Evolutionary conservation across 192 early-diverging fungal genomes (phyloP), one percentile per base, ranked within the genome.

Genomic region (Entomortierella chlamydospora): DNA sequence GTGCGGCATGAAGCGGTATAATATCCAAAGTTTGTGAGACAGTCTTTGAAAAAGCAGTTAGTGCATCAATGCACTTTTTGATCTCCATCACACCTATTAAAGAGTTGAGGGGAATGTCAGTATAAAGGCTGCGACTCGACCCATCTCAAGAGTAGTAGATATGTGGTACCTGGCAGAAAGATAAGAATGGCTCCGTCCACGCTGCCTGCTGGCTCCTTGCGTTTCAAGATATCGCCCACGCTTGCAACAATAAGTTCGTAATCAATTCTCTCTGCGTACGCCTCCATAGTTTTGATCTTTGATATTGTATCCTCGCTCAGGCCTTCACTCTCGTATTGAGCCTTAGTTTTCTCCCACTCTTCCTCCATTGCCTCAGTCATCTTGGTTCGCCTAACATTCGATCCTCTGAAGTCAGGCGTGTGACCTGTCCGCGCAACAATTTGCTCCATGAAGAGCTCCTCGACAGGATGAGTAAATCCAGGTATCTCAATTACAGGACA

Each of bases 401-500:
- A 37, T 7, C 76, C 68, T n/a, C 52, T 63, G 54, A 70, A 79
- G 26, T 79, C 76, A 2, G 29, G 93, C 86, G 61, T 97, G 90
- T 72, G 79, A 87, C 64, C 45, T 74, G 88, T 90, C 86, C 79
- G 92, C 88, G 33, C 87, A 63, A 79, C 68, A 41, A 79, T 79
- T 52, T 79, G 68, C 49, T 79, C 76, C 76, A 79, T 79, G 47
- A 61, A 90, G 13, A 90, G 70, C 57, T 93, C 92, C 10, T 87
- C 79, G 0, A 94, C 93, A 2, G 93, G 91, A 56, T 90, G 91
- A 2, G 93, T 92, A 42, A 91, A 90, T n/a, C 93, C 93, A 29
- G 93, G 91, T 39, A 94, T 93, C 29, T 85, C 84, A 42, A 92
- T 81, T 2, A 85, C 81, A 2, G 89, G 90, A n/a, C 86, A 85